phyloP scores from a whole-genome alignment of 169 alveolate species.

The Plasmodium gonderi region DNA sequence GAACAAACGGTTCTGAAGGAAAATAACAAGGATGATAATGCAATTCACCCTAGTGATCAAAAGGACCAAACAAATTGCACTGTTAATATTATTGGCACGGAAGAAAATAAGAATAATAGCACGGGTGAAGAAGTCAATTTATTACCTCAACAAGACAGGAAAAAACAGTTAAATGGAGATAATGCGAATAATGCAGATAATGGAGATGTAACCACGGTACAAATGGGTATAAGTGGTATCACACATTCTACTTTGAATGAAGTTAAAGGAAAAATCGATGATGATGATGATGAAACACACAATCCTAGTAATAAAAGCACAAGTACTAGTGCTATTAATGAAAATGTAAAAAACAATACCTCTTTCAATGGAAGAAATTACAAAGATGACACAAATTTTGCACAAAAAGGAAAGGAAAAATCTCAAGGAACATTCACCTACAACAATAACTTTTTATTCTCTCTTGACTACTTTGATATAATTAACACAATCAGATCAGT shows the following conservation, averaged over 20 bases:
- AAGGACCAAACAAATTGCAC: not conserved
- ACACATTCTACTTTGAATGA: not conserved
- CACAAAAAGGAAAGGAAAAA: not conserved
- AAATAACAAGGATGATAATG: not conserved
- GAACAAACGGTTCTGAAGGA: not conserved
- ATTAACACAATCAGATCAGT: conserved; percentile 61
- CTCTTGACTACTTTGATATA: conserved; percentile 50
- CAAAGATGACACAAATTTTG: conserved; percentile 1
- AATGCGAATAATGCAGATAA: not conserved
- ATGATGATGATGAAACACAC: not conserved
- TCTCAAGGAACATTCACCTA: conserved; percentile 15
- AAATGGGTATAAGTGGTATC: no score
- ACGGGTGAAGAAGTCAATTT: not conserved
- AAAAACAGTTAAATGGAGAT: not conserved
- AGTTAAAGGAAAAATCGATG: not conserved
- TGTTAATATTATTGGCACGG: not conserved
- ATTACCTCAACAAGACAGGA: not conserved
- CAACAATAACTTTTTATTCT: conserved; percentile 40
- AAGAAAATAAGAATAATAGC: not conserved
- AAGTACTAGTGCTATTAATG: not conserved
- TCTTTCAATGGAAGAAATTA: not conserved
- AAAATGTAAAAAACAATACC: not conserved
- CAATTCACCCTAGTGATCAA: not conserved
- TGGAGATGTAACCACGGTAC: not conserved
- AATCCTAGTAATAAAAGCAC: not conserved